Evolutionary conservation across 2,329 filamentous ascomycete species (phyloP).

Genomic region (Colletotrichum cordylinicola): DNA sequence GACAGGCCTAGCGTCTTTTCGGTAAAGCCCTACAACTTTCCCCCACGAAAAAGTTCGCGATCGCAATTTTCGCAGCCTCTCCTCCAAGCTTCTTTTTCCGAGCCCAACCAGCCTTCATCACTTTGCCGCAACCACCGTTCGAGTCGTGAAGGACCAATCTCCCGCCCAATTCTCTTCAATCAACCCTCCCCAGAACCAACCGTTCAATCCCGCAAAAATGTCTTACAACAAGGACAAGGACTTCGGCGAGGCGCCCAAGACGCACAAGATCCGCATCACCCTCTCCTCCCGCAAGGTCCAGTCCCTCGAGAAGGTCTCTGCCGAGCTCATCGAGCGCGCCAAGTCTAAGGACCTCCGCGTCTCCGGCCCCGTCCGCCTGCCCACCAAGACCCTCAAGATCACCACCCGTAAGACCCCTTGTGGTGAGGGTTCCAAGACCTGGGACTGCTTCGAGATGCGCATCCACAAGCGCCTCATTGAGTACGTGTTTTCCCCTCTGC

Average conservation of each 20-base stretch:
- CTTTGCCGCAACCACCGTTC: slow-evolving; percentile 80
- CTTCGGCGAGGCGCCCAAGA: slow-evolving; percentile 90
- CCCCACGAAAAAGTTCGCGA: slow-evolving; percentile 27
- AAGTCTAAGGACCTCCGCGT: slow-evolving; percentile 98
- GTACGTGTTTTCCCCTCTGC: slow-evolving; percentile 53
- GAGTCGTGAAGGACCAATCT: slow-evolving; percentile 77
- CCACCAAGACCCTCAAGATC: slow-evolving; percentile 96
- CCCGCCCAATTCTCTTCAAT: slow-evolving; percentile 9
- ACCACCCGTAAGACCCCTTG: slow-evolving; percentile 97
- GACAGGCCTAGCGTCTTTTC: neutral
- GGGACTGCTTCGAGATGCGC: slow-evolving; percentile 99
- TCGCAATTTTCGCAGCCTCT: neutral
- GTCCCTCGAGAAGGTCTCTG: slow-evolving; percentile 97
- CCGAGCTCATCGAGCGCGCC: slow-evolving; percentile 97
- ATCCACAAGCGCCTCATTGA: slow-evolving; percentile 99
- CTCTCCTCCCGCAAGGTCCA: slow-evolving; percentile 87
- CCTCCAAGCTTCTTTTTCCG: slow-evolving; percentile 13
- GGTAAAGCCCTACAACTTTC: slow-evolving; percentile 23
- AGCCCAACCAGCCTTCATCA: slow-evolving; percentile 66
- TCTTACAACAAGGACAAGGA: slow-evolving; percentile 98
- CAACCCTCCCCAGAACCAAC: neutral
- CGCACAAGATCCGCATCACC: slow-evolving; percentile 93
- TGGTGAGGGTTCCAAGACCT: slow-evolving; percentile 99
- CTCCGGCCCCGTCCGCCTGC: slow-evolving; percentile 89
- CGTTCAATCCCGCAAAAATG: slow-evolving; percentile 56